Percentiles rank a stretch among this genome's conserved stretches.
Evolutionary conservation across 331 rosid genomes (phyloP).

Genomic region (Phaseolus coccineus): DNA sequence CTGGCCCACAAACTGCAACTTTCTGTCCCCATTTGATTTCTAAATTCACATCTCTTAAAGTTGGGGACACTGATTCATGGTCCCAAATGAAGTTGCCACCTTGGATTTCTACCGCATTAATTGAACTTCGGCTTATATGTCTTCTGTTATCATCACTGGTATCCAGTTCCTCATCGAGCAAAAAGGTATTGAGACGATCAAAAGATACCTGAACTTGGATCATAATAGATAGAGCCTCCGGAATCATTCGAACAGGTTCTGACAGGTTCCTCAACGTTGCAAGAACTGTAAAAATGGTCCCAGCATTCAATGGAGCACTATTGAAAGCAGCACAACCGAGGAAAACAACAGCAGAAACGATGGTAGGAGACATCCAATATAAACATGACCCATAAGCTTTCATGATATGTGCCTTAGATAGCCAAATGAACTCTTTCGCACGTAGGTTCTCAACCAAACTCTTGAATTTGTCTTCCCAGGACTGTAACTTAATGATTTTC

Average conservation of each 20-base stretch:
- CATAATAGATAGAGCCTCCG: conserved; percentile 71
- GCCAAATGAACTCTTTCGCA: conserved; percentile 67
- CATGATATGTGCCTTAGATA: conserved; percentile 51
- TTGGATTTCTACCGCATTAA: conserved; percentile 49
- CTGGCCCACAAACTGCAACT: conserved; percentile 77
- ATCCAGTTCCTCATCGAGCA: conserved; percentile 72
- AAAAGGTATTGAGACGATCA: conserved; percentile 61
- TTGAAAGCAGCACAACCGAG: conserved; percentile 58
- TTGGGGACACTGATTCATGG: conserved; percentile 51
- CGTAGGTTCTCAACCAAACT: conserved; percentile 53
- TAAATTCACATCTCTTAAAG: conserved; percentile 59
- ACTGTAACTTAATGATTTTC: conserved; percentile 82
- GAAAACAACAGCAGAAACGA: conserved; percentile 69
- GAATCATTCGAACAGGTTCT: conserved; percentile 78
- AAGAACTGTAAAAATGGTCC: conserved; percentile 76
- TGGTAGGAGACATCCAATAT: conserved; percentile 80
- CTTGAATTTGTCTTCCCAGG: conserved; percentile 84
- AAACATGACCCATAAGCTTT: conserved; percentile 54
- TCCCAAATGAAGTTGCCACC: conserved; percentile 74
- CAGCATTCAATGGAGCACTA: conserved; percentile 71
- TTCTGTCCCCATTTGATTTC: conserved; percentile 62
- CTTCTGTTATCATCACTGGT: conserved; percentile 32
- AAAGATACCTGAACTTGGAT: conserved; percentile 79
- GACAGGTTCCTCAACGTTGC: conserved; percentile 66
- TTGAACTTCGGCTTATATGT: conserved; percentile 17